Evolutionary conservation across 2,329 filamentous ascomycete genomes (phyloP), one percentile per base, ranked within the genome.

Genomic region (Curvularia verruculosa): DNA sequence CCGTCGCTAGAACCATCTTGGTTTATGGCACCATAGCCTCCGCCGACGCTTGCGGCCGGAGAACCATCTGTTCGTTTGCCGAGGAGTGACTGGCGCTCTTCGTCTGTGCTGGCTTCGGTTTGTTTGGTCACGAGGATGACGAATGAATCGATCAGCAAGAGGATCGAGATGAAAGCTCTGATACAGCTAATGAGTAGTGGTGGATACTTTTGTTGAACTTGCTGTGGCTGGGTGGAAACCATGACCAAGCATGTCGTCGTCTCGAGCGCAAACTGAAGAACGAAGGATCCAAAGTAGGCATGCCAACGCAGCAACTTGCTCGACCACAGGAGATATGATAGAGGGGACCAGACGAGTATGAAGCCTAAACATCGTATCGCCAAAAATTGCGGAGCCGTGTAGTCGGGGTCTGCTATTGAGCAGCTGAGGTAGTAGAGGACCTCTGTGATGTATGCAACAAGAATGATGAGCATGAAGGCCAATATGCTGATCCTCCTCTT

Each of bases 11-110:
- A 48, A 2, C 44, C 26, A 18, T 43, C 53, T 31, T 61, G 59
- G 8, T 61, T 50, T 9, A 75, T 73, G 9, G 78, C 72, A 39
- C 80, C 53, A 63, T 79, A 71, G 40, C 41, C 58, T 45, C 58
- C 39, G 47, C 40, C 76, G 71, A 56, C 77, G 67, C 62, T 79
- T 79, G 49, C 80, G 75, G 34, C 73, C 48, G 60, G 37, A 50
- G 65, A 72, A 54, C 66, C 73, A 52, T 73, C 68, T n/a, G 62
- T 63, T 50, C 72, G 73, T 45, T 82, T 81, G 29, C 79, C 78
- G 3, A 89, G 77, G 9, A 90, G 75, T 2, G 85, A 80, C 61
- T 88, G 84, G 6, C 79, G 78, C 70, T 90, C 87, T 51, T 84
- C 80, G 68, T 88, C 86, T 9, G 64, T 66, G 34, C 74, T 72